Evolutionary conservation across 805 yeast species (phyloP).

Genomic region (Spathaspora sp.): DNA sequence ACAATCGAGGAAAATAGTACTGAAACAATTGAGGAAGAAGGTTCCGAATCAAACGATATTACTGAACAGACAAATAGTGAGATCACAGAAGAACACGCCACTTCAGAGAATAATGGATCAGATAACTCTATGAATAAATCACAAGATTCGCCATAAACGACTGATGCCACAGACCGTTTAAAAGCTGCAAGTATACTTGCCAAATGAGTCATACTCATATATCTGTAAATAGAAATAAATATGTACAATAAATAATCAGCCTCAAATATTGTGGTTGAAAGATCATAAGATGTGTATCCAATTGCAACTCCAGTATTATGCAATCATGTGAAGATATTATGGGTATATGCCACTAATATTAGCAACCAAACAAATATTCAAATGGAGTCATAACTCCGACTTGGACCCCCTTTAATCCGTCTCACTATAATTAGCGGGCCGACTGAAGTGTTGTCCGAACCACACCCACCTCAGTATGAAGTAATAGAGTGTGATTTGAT

Average conservation of each 20-base stretch:
- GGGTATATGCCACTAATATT: not conserved
- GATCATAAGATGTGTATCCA: not conserved
- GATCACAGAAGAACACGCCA: not conserved
- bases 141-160: not conserved
- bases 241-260: not conserved
- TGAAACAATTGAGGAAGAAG: not conserved
- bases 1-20: not conserved
- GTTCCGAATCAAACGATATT: too few relatives aligned
- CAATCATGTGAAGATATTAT: not conserved
- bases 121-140: not conserved
- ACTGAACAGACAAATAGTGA: too few relatives aligned
- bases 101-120: not conserved
- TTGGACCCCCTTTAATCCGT: not conserved
- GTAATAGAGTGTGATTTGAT: not conserved
- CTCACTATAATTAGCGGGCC: not conserved
- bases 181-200: not conserved
- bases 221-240: not conserved
- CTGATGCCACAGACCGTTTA: not conserved
- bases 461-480: not conserved
- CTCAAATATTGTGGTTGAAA: not conserved
- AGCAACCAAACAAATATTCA: too few relatives aligned
- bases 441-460: not conserved
- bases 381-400: not conserved
- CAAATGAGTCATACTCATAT: not conserved
- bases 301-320: not conserved